Conservation (phyloP, 164 flowering plant species). For the Liriodendron chinense region DNA sequence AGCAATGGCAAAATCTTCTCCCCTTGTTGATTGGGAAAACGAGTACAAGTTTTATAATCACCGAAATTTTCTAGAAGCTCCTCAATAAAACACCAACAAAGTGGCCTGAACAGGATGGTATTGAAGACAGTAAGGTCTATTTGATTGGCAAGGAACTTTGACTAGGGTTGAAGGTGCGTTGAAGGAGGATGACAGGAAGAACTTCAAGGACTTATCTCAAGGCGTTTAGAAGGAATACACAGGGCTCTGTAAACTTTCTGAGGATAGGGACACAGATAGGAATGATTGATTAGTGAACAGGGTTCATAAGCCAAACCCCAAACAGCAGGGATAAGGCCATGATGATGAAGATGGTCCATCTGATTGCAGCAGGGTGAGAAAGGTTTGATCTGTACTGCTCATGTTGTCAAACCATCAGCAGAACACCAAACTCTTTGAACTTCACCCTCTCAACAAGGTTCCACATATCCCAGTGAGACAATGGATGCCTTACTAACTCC, state of each 20-base stretch:
- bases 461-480: neutral
- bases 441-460: neutral
- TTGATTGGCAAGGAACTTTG: neutral
- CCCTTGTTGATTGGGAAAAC: too few species aligned
- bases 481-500: neutral
- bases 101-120: neutral
- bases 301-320: neutral
- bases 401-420: neutral
- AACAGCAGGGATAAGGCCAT: neutral
- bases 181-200: neutral
- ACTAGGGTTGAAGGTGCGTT: neutral
- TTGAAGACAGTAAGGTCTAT: neutral
- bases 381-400: neutral
- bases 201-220: neutral
- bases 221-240: neutral
- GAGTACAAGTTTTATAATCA: neutral
- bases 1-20: too few species aligned
- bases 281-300: neutral
- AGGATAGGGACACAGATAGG: neutral
- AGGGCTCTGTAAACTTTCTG: neutral
- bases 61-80: neutral
- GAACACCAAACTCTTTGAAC: neutral
- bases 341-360: neutral
- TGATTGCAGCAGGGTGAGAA: neutral
- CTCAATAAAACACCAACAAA: neutral